Percentiles rank a stretch among this genome's conserved stretches.
phyloP scores from a whole-genome alignment of 2,329 filamentous ascomycete genomes.

The Berkeleyomyces rouxiae region DNA sequence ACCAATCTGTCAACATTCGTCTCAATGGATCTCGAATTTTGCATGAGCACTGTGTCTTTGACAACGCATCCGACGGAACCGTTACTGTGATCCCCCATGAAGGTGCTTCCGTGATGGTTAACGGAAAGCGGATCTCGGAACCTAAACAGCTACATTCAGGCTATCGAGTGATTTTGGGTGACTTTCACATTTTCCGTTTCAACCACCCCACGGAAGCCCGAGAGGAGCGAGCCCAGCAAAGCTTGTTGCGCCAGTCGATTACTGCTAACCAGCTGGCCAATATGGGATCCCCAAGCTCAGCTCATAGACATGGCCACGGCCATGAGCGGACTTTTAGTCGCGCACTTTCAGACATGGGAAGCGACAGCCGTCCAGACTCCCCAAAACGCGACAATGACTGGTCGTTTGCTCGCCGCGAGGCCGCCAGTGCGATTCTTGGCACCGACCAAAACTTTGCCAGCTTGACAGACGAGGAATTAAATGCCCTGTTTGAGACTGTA shows the following conservation, averaged over 20 bases:
- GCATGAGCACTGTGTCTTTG: conserved; percentile 82
- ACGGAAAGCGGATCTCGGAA: conserved; percentile 76
- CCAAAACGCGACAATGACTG: conserved; percentile 75
- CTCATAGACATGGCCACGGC: conserved; percentile 28
- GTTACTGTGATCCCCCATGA: conserved; percentile 84
- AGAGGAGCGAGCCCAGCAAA: conserved; percentile 71
- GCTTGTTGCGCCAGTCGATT: conserved; percentile 46
- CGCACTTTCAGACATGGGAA: conserved; percentile 60
- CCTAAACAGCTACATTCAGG: conserved; percentile 77
- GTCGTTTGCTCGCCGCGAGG: conserved; percentile 83
- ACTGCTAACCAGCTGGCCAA: conserved; percentile 43
- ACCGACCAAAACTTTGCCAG: conserved; percentile 82
- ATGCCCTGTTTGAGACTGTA: conserved; percentile 84
- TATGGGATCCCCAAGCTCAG: conserved; percentile 20
- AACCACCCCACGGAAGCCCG: conserved; percentile 94
- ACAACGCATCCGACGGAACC: conserved; percentile 69
- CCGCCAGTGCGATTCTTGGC: conserved; percentile 77
- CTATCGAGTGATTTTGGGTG: conserved; percentile 85
- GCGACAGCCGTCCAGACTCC: conserved; percentile 56
- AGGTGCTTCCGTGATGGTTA: conserved; percentile 96
- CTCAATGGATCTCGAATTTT: conserved; percentile 88
- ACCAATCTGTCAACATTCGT: conserved; percentile 67
- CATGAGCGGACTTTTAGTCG: conserved; percentile 74
- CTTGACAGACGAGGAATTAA: conserved; percentile 84
- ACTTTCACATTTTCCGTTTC: conserved; percentile 98